Evolutionary conservation across 179 eudicot genomes (phyloP).

Genomic region (Silene coronaria): DNA sequence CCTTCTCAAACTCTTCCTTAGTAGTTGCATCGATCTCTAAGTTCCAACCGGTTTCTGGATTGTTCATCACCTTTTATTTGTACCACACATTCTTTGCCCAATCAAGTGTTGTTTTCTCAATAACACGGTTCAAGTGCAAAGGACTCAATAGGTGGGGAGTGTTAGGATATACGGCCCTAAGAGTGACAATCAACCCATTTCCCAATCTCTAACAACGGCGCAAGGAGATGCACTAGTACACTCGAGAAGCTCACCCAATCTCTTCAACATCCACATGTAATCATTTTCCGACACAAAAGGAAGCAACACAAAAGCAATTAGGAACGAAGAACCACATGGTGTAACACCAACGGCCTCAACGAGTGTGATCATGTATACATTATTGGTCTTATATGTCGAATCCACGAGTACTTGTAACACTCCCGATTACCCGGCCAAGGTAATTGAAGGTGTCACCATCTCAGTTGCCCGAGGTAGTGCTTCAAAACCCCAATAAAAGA

Average conservation of each 20-base stretch:
- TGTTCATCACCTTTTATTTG: not conserved
- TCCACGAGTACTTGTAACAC: not conserved
- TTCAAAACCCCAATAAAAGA: too few species aligned
- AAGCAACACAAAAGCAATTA: not conserved
- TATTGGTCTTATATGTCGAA: not conserved
- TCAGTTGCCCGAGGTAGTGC: too few species aligned
- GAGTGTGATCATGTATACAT: not conserved
- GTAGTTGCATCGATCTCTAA: not conserved
- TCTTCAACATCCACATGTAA: not conserved
- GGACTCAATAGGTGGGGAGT: not conserved
- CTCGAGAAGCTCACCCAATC: not conserved
- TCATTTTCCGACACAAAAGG: not conserved
- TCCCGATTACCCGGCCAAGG: too few species aligned
- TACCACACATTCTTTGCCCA: not conserved
- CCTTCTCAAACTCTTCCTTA: not conserved
- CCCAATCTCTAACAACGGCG: not conserved
- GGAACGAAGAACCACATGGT: not conserved
- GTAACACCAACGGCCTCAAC: not conserved
- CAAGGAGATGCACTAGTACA: not conserved
- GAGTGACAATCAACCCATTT: not conserved
- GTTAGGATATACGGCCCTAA: not conserved
- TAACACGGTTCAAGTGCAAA: not conserved
- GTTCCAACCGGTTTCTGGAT: not conserved
- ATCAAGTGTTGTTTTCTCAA: not conserved
- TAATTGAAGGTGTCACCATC: too few species aligned